Base-by-base conservation (phyloP, 371 early-diverging fungal species). In the Capniomyces stellatus region DNA sequence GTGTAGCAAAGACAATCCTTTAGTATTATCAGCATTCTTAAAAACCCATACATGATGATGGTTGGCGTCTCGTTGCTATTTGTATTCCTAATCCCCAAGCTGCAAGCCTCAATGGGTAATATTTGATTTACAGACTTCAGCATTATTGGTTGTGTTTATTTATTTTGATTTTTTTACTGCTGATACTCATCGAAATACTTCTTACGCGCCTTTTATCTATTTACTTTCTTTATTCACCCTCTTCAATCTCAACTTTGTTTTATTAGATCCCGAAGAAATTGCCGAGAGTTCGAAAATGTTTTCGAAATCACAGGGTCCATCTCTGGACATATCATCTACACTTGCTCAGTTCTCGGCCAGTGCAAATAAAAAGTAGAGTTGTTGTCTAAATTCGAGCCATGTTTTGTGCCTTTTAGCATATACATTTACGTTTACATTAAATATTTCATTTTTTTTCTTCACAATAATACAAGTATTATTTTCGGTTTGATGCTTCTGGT, bases 41-140 rank as follows among this genome's bases (percentile, higher is more conserved):
- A 64, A 0, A 78, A 76, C 52, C 78, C 78, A 13, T 75, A 75
- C 60, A 65, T 78, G 61, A 57, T 78, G 48, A 76, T 78, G 76
- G 67, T 72, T 54, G 73, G 71, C 15, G 68, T 66, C 19, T 64
- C 71, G 19, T 51, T 78, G 43, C 27, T 61, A 15, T 52, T 73
- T 22, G 59, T 78, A 43, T 73, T 75, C 55, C 53, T 71, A 21
- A 28, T 78, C 61, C 78, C 78, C 29, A 71, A 73, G 54, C 55
- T 78, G 46, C 69, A 71, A 58, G 63, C 59, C 1, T 59, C 61
- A 49, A 50, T 76, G 50, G 74, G 74, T 28, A 35, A 35, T 69
- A 35, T 35, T 35, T 35, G 35, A 10, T 35, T 35, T 15, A 35
- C 10, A 35, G 35, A 35, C 35, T 35, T 35, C n/a, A n/a, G n/a